These are phyloP conservation scores for Rubia balearica DNA, from an alignment of 305 asterid genomes.

Conservation along the genomic window DNA sequence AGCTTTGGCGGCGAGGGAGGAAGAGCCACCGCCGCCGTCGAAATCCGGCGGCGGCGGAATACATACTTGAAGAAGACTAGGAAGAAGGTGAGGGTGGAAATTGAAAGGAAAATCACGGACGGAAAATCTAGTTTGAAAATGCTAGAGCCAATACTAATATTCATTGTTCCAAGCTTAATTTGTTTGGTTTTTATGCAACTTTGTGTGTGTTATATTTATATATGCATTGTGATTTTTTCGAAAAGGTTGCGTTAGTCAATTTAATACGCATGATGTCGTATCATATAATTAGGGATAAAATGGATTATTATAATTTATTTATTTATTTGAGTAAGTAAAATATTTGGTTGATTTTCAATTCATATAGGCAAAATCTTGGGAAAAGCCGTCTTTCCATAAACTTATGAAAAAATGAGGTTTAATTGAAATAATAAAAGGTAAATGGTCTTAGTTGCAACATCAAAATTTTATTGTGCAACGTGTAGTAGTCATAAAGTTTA, in stretches of 20 bases:
- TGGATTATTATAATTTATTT: no score
- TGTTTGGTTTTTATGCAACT: not conserved
- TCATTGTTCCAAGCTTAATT: not conserved
- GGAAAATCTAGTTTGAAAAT: slow-evolving; percentile 10
- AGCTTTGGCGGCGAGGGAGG: slow-evolving; percentile 27
- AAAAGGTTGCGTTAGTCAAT: not conserved
- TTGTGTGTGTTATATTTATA: not conserved
- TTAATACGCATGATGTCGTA: not conserved
- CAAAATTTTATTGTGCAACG: no score
- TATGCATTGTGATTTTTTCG: not conserved
- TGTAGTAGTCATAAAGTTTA: no score
- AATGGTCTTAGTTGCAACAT: no score
- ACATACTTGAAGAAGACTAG: slow-evolving; percentile 7
- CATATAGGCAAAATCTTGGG: no score
- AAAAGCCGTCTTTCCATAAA: no score
- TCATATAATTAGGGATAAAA: not conserved
- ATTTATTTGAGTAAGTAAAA: no score
- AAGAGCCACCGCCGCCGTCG: not conserved
- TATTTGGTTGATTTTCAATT: no score
- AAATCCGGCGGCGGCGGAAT: not conserved
- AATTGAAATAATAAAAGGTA: no score
- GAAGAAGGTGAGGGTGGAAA: slow-evolving; percentile 14
- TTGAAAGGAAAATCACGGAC: slow-evolving; percentile 11
- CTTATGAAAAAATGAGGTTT: no score
- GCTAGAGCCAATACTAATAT: not conserved